Evolutionary conservation across 2,329 filamentous ascomycete species (phyloP), one percentile per base, ranked within the genome.

Genomic region (Pochonia chlamydosporia): DNA sequence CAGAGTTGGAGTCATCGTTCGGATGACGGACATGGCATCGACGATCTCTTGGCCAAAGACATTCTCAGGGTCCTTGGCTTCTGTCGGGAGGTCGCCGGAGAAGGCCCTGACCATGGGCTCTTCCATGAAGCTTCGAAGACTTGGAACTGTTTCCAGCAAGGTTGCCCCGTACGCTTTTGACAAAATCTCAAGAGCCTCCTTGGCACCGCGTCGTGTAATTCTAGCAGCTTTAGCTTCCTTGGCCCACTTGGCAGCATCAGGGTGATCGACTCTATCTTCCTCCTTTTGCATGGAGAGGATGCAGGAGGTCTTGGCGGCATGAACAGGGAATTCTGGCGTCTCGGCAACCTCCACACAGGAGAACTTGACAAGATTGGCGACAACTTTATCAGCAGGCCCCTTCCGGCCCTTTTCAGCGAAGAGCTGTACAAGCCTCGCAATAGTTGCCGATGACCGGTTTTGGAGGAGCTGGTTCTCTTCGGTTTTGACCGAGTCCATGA

Each of bases 401-500:
- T 84, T 80, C 52, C 92, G 87, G 33, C 89, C 86, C 47, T 82
- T 82, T 36, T 82, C 79, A 4, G 89, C 90, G 58, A 97, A 93
- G 20, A 93, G 76, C 54, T 88, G 84, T n/a, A 99, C 85, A 18
- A 97, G 81, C 33, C 79, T 80, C 5, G 90, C 89, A 44, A 99
- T 87, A 3, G 90, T 91, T 13, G 80, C 81, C 2, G 91, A 89
- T 24, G 92, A 96, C 21, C 92, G 86, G 56, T 81, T 82, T 64
- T 99, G 93, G 2, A 99, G 74, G 55, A 93, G 88, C 24, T 85
- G 69, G 59, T 95, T 97, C 58, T 96, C 93, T 63, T 99, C 95
- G 31, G 83, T 84, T 68, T 97, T 99, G 61, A 99, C 81, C 59
- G 92, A 97, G 64, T 99, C 93, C 93, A 99, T 99, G 67, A 99